Evolutionary conservation across 140 eudicot genomes (phyloP), one percentile per base, ranked within the genome.

Genomic region (Cichorium intybus): DNA sequence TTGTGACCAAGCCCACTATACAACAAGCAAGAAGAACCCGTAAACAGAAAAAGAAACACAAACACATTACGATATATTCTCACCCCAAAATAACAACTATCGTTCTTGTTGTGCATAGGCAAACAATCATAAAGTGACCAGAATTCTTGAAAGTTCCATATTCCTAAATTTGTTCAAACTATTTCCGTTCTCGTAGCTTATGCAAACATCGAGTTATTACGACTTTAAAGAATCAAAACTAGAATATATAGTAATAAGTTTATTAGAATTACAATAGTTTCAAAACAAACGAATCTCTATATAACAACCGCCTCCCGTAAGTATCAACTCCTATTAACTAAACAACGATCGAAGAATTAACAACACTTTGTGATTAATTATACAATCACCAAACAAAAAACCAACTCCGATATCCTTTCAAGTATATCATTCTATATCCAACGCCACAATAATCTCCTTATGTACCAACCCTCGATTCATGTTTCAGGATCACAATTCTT

Each of bases 351-450:
- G 24, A 52, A 75, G 60, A 75, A 66, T 68, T 35, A 50, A 60
- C 11, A 68, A 51, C 70, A 75, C 70, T 28, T 28, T 60, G 46
- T 75, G 43, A 75, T 67, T 57, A 75, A 39, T 75, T 68, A 75
- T 75, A 75, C 80, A 75, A 75, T 14, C 65, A 53, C 64, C 5
- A 45, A 58, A 49, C 52, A 39, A 58, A 60, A 67, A 69, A 66
- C 47, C 14, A 41, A 51, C 80, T 68, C 80, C 24, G 15, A 60
- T 67, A 75, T 74, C 43, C 57, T 58, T 66, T 57, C 48, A 7
- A 60, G 64, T 66, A n/a, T 39, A 75, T 72, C 69, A 4, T 60
- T 75, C 80, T 75, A 75, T 75, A 75, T 75, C 70, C 75, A 27
- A 29, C 55, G 31, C 24, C 35, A 66, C 67, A 26, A 41, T 67